Conservation (phyloP, 306 rosid species). For the Biancaea sappan region DNA sequence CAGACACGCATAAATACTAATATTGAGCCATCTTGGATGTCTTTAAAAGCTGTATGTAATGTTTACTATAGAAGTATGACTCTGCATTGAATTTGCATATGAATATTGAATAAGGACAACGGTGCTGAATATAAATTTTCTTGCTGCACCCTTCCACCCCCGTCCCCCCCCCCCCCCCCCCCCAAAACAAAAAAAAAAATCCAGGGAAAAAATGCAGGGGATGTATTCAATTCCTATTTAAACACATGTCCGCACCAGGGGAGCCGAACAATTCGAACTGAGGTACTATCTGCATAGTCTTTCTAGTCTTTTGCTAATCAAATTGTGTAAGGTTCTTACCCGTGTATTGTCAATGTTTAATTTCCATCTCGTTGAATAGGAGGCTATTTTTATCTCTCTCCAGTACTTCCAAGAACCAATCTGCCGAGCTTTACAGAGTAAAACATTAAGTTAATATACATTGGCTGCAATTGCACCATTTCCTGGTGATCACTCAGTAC, state of each 20-base stretch:
- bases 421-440: slow-evolving; percentile 54
- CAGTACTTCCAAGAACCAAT: slow-evolving; percentile 95
- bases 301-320: not conserved
- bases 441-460: slow-evolving; percentile 32
- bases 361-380: slow-evolving; percentile 54
- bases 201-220: slow-evolving; percentile 64
- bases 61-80: not conserved
- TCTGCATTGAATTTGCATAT: not conserved
- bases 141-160: not conserved
- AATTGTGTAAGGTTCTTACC: not conserved
- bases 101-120: not conserved
- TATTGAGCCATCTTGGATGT: not conserved
- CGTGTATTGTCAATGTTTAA: not conserved
- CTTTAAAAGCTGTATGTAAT: not conserved
- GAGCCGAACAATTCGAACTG: slow-evolving; percentile 97
- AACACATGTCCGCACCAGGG: slow-evolving; percentile 96
- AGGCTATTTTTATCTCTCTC: slow-evolving; percentile 88
- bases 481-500: not conserved
- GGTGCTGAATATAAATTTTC: slow-evolving; percentile 17
- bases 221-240: slow-evolving; percentile 63
- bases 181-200: not conserved
- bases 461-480: not conserved
- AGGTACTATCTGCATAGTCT: slow-evolving; percentile 53
- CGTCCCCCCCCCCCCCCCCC: not conserved
- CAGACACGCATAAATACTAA: not conserved